Conservation (phyloP, 1,139 yeast species). For the Saccharomyces hybrid region DNA sequence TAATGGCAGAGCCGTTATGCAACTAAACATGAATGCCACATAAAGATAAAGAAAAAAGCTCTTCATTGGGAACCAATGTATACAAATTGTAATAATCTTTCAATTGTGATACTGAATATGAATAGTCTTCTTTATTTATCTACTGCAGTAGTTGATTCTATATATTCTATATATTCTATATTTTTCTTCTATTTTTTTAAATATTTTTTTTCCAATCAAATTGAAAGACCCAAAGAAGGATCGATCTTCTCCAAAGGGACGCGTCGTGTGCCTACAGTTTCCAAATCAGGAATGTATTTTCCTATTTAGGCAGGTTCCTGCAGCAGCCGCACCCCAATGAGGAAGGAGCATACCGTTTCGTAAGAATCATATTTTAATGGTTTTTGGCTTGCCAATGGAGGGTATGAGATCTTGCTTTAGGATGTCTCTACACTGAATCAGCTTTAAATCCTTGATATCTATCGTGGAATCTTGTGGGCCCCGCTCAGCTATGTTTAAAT, state of each 20-base stretch:
- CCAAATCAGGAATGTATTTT: neutral
- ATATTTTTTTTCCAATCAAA: neutral
- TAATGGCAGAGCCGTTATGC: neutral
- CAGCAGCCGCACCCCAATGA: neutral
- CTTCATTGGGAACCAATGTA: neutral
- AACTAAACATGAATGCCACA: neutral
- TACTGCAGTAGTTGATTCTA: neutral
- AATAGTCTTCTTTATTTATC: neutral
- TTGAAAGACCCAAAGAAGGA: constrained; percentile 4
- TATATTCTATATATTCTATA: neutral
- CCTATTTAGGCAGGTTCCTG: neutral
- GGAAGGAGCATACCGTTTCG: neutral
- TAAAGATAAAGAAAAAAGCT: neutral
- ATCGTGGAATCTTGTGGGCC: constrained; percentile 5
- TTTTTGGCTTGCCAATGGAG: neutral
- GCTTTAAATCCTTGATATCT: constrained; percentile 30
- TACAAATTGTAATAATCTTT: neutral
- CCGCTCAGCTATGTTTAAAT: constrained; percentile 13
- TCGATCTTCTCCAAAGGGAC: constrained; percentile 1
- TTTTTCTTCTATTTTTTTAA: neutral
- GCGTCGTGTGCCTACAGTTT: neutral
- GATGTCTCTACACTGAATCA: constrained; percentile 31
- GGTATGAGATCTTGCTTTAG: constrained; percentile 8
- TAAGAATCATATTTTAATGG: neutral
- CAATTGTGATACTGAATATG: neutral